Conservation (phyloP, 331 rosid genomes). For the Saraca asoca region DNA sequence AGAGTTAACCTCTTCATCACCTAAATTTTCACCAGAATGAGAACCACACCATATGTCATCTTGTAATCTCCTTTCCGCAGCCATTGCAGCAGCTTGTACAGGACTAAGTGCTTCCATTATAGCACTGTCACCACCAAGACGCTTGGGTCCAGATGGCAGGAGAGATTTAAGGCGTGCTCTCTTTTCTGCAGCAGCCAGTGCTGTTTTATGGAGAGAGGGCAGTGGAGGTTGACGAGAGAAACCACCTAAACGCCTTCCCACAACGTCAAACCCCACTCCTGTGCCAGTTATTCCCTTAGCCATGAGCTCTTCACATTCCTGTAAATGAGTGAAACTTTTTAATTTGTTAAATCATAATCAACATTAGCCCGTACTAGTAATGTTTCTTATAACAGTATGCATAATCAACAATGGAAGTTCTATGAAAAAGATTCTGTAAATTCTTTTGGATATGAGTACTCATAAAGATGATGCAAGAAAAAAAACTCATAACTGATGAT, state of each 20-base stretch:
- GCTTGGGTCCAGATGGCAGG: conserved; percentile 85
- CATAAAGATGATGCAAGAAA: no score
- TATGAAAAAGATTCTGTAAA: conserved; percentile 12
- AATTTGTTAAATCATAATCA: neutral
- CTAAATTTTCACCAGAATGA: conserved; percentile 51
- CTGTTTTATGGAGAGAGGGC: conserved; percentile 63
- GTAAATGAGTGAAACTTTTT: conserved; percentile 19
- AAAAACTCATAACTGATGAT: conserved; percentile 16
- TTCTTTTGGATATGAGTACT: no score
- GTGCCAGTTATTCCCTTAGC: conserved; percentile 76
- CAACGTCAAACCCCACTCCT: conserved; percentile 82
- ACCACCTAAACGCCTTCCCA: conserved; percentile 87
- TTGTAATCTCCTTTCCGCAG: conserved; percentile 94
- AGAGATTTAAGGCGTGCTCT: conserved; percentile 62
- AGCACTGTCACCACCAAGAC: conserved; percentile 84
- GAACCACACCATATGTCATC: conserved; percentile 97
- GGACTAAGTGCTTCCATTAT: conserved; percentile 84
- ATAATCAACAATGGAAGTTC: conserved; percentile 12
- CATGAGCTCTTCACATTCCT: conserved; percentile 95
- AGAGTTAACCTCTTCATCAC: conserved; percentile 46
- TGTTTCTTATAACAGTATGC: neutral
- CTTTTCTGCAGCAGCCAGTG: conserved; percentile 84
- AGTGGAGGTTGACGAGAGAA: conserved; percentile 65
- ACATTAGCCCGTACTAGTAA: neutral
- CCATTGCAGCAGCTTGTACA: conserved; percentile 98